Base-by-base conservation (phyloP, 495 filamentous ascomycete genomes). In the Chaetomidium leptoderma region DNA sequence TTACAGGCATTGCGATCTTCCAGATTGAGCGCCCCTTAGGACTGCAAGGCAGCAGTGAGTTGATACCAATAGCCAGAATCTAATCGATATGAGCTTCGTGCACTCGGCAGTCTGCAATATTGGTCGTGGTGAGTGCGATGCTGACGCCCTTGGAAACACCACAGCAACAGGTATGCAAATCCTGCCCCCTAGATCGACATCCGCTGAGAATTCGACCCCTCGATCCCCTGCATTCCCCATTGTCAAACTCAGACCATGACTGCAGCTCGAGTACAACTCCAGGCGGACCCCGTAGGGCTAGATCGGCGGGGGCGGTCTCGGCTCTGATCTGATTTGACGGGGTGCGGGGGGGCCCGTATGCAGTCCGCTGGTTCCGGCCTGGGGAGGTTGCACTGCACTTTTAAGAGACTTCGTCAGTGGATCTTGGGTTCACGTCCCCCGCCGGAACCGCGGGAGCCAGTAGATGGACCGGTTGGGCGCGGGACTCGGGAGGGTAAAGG, bases 291-390 rank as follows among this genome's bases (percentile, higher is more conserved):
- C 30, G 26, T 49, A 58, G 50, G 59, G 62, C 62, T 53, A 61
- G 29, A 48, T 48, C 46, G 26, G 46, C 46, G 29, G 17, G 29
- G 27, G 50, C n/a, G 55, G 55, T n/a, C 17, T 47, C 46, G 29
- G 61, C 57, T 54, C 8, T 35, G 11, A 13, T 50, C 16, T 59
- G 55, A 61, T 59, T 59, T 42, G 62, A 23, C 32, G 24, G 44
- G 19, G 13, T 45, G n/a, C 19, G 30, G 27, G 48, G 32, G 35
- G 1, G n/a, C 19, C 11, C 13, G 6, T 16, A 36, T 56, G 53
- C 53, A 56, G 32, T 17, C 27, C 7, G 54, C 54, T 47, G 14
- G 8, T 39, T 40, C 32, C 21, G 49, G 49, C 23, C n/a, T 11
- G 35, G 33, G 23, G 6, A 23, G 35, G 49, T 53, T 53, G 35